Evolutionary conservation across 352 stramenopile genomes (phyloP), one percentile per base, ranked within the genome.

Genomic region (Globisporangium alternatum): DNA sequence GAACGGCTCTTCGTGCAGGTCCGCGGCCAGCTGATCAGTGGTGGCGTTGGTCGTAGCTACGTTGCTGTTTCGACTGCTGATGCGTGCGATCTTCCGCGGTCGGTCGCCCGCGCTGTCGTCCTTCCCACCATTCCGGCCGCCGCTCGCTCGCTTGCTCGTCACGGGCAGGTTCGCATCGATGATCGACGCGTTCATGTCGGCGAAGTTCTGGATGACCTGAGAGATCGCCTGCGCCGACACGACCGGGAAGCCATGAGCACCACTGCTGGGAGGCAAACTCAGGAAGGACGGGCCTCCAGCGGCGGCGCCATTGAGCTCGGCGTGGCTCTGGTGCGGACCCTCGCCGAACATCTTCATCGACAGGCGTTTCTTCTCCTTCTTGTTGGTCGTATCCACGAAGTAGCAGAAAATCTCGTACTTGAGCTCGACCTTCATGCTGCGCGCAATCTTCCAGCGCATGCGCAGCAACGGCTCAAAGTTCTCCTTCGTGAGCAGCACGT

Each of bases 331-430:
- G 12, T 61, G 64, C 43, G 70, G 61, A 39, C 76, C 64, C 37
- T 78, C 35, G 2, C 55, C 76, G 66, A 86, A 86, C 75, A 83
- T 80, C 66, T 89, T 87, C 62, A 88, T 81, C n/a, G 71, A 77
- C 22, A 83, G 21, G 2, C 78, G 71, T 62, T 87, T 86, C 69
- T 86, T 87, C 41, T 81, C 75, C 53, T 86, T 86, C 61, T 88
- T 85, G 41, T 64, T 80, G 2, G 76, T 81, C 17, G 76, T 76
- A 71, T 91, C 82, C 53, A 89, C 74, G 68, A 91, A 91, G 65
- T 91, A 91, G 64, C 80, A 86, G 62, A 91, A 91, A 5, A 91
- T 72, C 52, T 91, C 82, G 69, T 89, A 91, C 74, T 89, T 91
- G 56, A 91, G 79, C 52, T 91, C 82, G 30, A 83, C 78, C 65